Evolutionary conservation across 116 monocot species (phyloP).

Genomic region (Posidonia oceanica): DNA sequence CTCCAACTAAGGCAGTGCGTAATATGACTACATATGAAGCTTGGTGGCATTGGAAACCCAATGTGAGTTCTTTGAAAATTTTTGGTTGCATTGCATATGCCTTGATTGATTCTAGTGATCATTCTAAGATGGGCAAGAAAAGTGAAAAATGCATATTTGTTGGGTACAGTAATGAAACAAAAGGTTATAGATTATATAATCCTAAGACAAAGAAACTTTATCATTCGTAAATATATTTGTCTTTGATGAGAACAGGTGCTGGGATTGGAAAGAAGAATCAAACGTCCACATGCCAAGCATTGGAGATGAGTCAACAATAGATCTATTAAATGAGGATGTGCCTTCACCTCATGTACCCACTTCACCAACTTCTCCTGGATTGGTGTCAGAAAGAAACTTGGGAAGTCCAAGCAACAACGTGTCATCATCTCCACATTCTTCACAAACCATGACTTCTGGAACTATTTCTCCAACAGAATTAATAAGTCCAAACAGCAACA

Average conservation of each 20-base stretch:
- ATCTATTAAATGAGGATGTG: too few species aligned
- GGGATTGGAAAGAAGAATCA: background rate
- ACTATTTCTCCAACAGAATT: too few species aligned
- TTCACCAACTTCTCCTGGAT: too few species aligned
- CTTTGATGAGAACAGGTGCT: constrained; percentile 12
- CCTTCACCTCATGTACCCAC: too few species aligned
- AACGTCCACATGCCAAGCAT: too few species aligned
- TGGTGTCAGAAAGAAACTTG: too few species aligned
- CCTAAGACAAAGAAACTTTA: constrained; percentile 6
- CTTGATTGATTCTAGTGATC: background rate
- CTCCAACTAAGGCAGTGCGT: constrained; percentile 4
- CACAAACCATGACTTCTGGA: too few species aligned
- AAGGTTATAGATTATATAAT: constrained; percentile 10
- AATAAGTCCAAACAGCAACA: too few species aligned
- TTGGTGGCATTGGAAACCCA: background rate
- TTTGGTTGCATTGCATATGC: constrained; percentile 10
- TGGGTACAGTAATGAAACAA: constrained; percentile 6
- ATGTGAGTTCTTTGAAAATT: background rate
- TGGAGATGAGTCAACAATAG: too few species aligned
- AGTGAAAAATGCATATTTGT: too few species aligned
- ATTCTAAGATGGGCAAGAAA: background rate
- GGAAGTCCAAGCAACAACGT: too few species aligned
- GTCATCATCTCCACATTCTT: too few species aligned
- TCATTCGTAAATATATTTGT: constrained; percentile 8
- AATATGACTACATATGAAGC: constrained; percentile 9